Percentiles rank a stretch among this genome's conserved stretches.
phyloP scores from a whole-genome alignment of 2,329 filamentous ascomycete species.

The Hansfordia pulvinata region DNA sequence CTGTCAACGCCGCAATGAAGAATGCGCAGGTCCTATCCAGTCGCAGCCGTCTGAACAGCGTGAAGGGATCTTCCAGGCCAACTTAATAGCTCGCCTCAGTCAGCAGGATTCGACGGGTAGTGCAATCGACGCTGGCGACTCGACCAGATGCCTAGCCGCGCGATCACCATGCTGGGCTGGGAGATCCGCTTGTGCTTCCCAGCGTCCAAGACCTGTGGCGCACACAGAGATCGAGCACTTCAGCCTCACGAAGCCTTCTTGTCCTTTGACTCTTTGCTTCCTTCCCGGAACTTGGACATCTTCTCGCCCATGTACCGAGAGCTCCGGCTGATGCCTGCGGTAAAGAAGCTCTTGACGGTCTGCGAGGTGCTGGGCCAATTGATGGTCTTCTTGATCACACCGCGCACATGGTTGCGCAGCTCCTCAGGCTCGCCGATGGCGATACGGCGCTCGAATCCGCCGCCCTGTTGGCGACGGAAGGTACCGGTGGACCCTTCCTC shows the following conservation, averaged over 20 bases:
- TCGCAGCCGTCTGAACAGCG: no score
- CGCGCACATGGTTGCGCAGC: constrained; percentile 56
- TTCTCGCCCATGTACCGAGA: constrained; percentile 77
- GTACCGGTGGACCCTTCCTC: constrained; percentile 53
- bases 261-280: constrained; percentile 16
- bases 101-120: no score
- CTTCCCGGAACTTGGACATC: constrained; percentile 47
- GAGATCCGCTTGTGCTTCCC: no score
- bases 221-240: no score
- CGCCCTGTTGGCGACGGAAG: constrained; percentile 63
- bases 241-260: constrained; percentile 6
- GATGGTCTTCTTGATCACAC: constrained; percentile 76
- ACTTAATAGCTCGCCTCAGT: no score
- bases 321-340: constrained; percentile 57
- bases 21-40: no score
- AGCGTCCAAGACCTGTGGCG: no score
- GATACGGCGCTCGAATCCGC: constrained; percentile 77
- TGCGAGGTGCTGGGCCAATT: constrained; percentile 86
- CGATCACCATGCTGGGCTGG: no score
- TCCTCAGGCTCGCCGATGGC: constrained; percentile 53
- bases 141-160: no score
- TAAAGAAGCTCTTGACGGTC: constrained; percentile 71
- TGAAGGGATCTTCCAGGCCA: no score
- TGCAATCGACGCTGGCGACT: no score
- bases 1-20: no score